Evolutionary conservation across 371 early-diverging fungal genomes (phyloP).

Genomic region (Actinomucor elegans): DNA sequence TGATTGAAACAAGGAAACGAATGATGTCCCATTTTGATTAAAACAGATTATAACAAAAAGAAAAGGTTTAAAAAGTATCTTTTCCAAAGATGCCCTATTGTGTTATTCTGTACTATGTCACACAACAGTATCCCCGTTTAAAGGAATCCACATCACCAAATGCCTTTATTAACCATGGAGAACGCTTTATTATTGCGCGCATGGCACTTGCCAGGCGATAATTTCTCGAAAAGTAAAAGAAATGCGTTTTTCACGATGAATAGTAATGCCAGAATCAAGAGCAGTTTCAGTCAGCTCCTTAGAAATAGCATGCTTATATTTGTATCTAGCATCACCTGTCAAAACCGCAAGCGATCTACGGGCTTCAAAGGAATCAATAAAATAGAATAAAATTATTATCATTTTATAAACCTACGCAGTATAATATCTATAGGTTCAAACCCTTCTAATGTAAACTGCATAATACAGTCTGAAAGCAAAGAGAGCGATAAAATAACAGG

Average conservation of each 20-base stretch:
- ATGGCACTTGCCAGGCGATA: constrained; percentile 27
- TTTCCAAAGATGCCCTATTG: too few species aligned
- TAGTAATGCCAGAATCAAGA: constrained; percentile 14
- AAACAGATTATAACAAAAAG: neutral
- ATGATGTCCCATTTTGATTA: constrained; percentile 32
- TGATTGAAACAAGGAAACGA: constrained; percentile 66
- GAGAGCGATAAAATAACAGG: constrained; percentile 65
- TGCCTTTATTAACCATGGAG: too few species aligned
- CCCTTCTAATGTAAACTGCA: constrained; percentile 56
- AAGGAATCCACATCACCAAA: too few species aligned
- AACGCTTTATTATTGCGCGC: too few species aligned
- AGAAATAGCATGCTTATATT: constrained; percentile 67
- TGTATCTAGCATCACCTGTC: constrained; percentile 60
- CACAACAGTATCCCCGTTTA: too few species aligned
- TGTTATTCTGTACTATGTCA: too few species aligned
- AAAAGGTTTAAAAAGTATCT: too few species aligned
- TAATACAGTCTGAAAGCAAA: constrained; percentile 65
- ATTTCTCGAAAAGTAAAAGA: constrained; percentile 49
- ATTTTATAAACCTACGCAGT: constrained; percentile 42
- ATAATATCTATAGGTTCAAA: constrained; percentile 29
- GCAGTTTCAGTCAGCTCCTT: constrained; percentile 57
- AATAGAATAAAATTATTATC: neutral
- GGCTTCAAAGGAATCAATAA: constrained; percentile 21
- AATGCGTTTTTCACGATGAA: constrained; percentile 41
- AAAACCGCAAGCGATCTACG: constrained; percentile 69